A percentile compares a stretch with the other conserved stretches of the same genome.
Evolutionary conservation across 164 flowering plant genomes (phyloP).

Genomic region (Litsea cubeba): DNA sequence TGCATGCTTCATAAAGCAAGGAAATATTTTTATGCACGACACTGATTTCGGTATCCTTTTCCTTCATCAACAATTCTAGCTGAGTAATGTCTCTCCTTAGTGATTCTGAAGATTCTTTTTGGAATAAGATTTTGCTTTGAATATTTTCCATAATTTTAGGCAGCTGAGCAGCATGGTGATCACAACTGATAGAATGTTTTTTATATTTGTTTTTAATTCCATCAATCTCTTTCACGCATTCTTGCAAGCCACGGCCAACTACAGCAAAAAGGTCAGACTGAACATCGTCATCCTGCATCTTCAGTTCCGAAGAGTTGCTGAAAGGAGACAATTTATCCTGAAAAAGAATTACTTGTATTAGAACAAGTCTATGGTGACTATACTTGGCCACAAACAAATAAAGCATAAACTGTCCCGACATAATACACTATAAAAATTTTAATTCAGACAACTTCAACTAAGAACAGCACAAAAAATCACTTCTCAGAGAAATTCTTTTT

Average conservation of each 20-base stretch:
- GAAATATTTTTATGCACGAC: slow-evolving; percentile 32
- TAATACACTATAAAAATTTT: neutral
- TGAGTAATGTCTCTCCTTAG: slow-evolving; percentile 30
- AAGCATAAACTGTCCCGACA: neutral
- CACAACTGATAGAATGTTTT: slow-evolving; percentile 31
- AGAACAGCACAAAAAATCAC: neutral
- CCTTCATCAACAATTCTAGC: slow-evolving; percentile 32
- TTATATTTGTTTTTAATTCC: slow-evolving; percentile 35
- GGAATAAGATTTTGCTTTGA: slow-evolving; percentile 33
- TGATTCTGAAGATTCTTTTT: slow-evolving; percentile 35
- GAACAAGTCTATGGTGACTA: neutral
- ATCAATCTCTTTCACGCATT: slow-evolving; percentile 33
- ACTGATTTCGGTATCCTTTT: slow-evolving; percentile 43
- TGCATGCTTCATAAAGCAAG: slow-evolving; percentile 63
- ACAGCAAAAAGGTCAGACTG: slow-evolving; percentile 25
- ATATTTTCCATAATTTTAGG: slow-evolving; percentile 27
- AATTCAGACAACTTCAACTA: neutral
- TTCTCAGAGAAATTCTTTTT: neutral
- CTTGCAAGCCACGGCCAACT: slow-evolving; percentile 33
- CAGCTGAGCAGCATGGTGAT: slow-evolving; percentile 37
- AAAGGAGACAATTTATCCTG: slow-evolving; percentile 32
- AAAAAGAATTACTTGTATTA: neutral
- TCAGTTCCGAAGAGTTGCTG: slow-evolving; percentile 21
- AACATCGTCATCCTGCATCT: slow-evolving; percentile 20
- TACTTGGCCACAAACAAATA: neutral